These are phyloP conservation scores for Pseudohalonectria lignicola DNA, from an alignment of 2,329 filamentous ascomycete genomes.

Conservation along the genomic window DNA sequence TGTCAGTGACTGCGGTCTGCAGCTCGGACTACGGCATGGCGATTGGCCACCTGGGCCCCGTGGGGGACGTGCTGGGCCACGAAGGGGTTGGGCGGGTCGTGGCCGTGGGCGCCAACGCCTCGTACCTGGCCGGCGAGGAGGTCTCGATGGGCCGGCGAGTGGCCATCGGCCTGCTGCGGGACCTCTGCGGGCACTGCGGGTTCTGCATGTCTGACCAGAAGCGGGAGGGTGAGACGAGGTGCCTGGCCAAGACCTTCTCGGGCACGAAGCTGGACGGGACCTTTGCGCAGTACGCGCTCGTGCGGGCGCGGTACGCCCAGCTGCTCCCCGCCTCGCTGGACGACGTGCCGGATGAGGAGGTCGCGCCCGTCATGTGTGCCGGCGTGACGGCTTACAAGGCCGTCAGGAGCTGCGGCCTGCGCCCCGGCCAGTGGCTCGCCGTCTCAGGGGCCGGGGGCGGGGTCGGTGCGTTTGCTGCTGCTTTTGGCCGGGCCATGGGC, in stretches of 20 bases:
- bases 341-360: slow-evolving; percentile 19
- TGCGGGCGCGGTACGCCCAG: slow-evolving; percentile 21
- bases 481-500: slow-evolving; percentile 29
- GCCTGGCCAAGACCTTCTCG: slow-evolving; percentile 19
- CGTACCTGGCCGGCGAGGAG: slow-evolving; percentile 8
- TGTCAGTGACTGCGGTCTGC: slow-evolving; percentile 24
- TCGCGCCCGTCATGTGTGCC: slow-evolving; percentile 29
- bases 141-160: slow-evolving; percentile 21
- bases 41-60: slow-evolving; percentile 22
- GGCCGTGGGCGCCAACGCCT: slow-evolving; percentile 19
- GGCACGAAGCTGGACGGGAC: slow-evolving; percentile 23
- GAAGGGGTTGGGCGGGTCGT: slow-evolving; percentile 30
- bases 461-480: slow-evolving; percentile 24
- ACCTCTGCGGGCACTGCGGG: slow-evolving; percentile 21
- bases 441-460: slow-evolving; percentile 27
- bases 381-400: slow-evolving; percentile 32
- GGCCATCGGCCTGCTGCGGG: slow-evolving; percentile 26
- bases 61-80: slow-evolving; percentile 25
- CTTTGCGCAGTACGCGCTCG: slow-evolving; percentile 25
- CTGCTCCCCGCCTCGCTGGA: slow-evolving; percentile 17
- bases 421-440: slow-evolving; percentile 22
- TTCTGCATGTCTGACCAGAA: slow-evolving; percentile 13
- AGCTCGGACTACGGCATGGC: slow-evolving; percentile 27
- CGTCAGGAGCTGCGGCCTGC: slow-evolving; percentile 18
- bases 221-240: slow-evolving; percentile 19